Evolutionary conservation across 225 moss, liverwort and hornwort genomes (phyloP), one percentile per base, ranked within the genome.

Genomic region (Neckera pumila): DNA sequence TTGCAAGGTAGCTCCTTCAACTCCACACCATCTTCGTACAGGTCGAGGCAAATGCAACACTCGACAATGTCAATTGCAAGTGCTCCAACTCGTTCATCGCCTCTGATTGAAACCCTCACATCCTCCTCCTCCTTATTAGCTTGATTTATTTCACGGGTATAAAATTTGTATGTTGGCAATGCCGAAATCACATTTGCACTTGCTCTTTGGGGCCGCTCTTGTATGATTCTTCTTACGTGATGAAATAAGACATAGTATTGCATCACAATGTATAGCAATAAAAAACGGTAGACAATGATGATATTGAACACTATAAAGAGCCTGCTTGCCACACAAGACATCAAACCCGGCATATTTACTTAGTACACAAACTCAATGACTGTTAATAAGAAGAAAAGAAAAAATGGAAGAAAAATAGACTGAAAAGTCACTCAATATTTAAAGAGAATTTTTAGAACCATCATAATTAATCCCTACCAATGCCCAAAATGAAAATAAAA

Each of bases 31-130:
- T 92, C 83, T 74, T 28, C 74, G 53, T 94, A 92, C 9, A 43
- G 63, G 6, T 88, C 87, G 3, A 94, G 89, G 47, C 91, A 94
- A 17, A 94, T 87, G 69, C 92, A 92, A 51, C 92, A 92, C 78
- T 89, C 85, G 4, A 87, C 90, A 85, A 85, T 82, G 49, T 92
- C 89, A 28, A 1, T 0, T 1, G 72, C 84, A 12, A 54, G 33
- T 7, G 86, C 15, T 91, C 84, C 84, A 84, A 72, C 49, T 88
- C 53, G 28, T 91, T 78, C 57, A 72, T 91, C 58, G 81, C 88
- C 30, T 28, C 71, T 76, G 2, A 76, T 92, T 8, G 83, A 90
- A 26, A 87, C 85, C 58, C 58, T 86, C 25, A 43, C 1, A 2
- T 6, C 3, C 0, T 17, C 82, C 6, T 92, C 87, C 54, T 89